phyloP scores from a whole-genome alignment of 768 basidiomycete species.

The Mycena haematopus region DNA sequence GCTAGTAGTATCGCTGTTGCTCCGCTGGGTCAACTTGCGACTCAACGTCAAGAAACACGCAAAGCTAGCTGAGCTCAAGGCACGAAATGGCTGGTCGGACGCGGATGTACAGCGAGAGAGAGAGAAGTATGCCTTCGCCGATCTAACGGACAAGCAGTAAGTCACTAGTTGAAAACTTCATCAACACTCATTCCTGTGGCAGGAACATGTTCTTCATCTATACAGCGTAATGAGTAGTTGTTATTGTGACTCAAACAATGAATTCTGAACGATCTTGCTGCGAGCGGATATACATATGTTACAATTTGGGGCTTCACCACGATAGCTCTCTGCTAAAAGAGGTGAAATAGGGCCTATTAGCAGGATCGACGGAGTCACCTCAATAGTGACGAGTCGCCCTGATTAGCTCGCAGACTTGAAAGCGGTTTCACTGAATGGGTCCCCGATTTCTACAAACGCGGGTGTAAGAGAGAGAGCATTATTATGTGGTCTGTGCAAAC shows the following conservation, averaged over 20 bases:
- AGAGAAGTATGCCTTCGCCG: slow-evolving; percentile 66
- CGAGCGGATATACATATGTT: slow-evolving; percentile 31
- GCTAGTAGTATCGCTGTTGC: slow-evolving; percentile 51
- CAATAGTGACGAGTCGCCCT: neutral
- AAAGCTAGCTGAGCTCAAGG: slow-evolving; percentile 50
- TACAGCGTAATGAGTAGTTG: slow-evolving; percentile 48
- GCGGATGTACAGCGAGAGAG: slow-evolving; percentile 63
- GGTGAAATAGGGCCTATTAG: neutral
- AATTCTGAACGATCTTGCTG: neutral
- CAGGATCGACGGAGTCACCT: neutral
- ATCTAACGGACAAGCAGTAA: slow-evolving; percentile 69
- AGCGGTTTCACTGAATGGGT: slow-evolving; percentile 54
- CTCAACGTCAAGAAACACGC: slow-evolving; percentile 56
- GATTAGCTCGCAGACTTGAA: slow-evolving; percentile 35
- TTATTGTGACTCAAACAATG: neutral
- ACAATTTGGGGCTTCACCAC: slow-evolving; percentile 11
- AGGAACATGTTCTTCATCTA: slow-evolving; percentile 69
- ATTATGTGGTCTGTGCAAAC: slow-evolving; percentile 35
- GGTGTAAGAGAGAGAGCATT: neutral
- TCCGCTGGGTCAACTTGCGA: slow-evolving; percentile 61
- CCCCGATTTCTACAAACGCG: slow-evolving; percentile 53
- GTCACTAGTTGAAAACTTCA: neutral
- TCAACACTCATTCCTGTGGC: neutral
- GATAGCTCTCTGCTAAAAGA: slow-evolving; percentile 1
- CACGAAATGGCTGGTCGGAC: slow-evolving; percentile 60